A percentile compares a stretch with the other conserved stretches of the same genome.
These are phyloP conservation scores for Syzygium aqueum DNA, from an alignment of 345 rosid genomes.

Conservation along the genomic window DNA sequence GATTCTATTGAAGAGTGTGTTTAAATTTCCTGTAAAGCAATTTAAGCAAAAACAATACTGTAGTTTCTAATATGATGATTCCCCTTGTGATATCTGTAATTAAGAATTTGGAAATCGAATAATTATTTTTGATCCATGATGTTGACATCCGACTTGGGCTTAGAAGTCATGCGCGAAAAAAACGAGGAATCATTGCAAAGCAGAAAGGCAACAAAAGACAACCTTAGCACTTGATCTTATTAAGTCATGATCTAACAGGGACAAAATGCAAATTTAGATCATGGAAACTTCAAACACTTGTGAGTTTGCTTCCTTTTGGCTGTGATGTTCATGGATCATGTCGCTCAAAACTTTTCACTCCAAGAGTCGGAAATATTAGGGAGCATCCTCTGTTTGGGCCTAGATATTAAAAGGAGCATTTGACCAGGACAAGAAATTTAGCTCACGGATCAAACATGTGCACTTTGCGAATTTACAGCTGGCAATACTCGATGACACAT, in stretches of 20 bases:
- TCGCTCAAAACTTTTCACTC: neutral
- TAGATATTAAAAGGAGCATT: neutral
- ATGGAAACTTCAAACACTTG: neutral
- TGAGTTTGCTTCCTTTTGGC: neutral
- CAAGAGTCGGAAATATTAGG: neutral
- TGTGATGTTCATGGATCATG: neutral
- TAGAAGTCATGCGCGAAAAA: neutral
- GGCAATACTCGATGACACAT: neutral
- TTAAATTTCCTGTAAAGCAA: neutral
- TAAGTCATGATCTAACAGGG: neutral
- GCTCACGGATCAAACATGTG: neutral
- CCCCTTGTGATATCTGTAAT: neutral
- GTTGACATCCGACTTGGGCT: neutral
- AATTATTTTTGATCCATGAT: neutral
- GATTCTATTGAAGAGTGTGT: neutral
- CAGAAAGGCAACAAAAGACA: neutral
- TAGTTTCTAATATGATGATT: neutral
- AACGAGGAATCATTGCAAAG: neutral
- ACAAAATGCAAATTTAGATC: neutral
- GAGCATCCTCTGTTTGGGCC: neutral
- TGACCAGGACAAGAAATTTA: neutral
- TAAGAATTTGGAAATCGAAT: neutral
- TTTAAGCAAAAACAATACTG: neutral
- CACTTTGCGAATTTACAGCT: neutral
- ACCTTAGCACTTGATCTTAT: neutral